Conservation (phyloP, 805 yeast species). For the Wickerhamomyces canadensis region DNA sequence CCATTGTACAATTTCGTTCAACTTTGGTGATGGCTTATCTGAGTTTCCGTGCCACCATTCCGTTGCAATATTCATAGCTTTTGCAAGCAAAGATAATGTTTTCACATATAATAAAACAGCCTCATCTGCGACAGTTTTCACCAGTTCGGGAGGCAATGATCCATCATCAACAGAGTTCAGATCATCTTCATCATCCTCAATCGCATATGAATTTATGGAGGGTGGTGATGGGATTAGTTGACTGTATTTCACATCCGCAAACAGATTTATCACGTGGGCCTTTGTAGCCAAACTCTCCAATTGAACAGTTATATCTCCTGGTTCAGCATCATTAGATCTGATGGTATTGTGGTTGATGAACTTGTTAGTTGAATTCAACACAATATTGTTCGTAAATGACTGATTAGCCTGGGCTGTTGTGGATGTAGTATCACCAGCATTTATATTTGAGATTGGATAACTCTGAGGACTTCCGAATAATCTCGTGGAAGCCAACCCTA, state of each 20-base stretch:
- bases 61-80: conserved; percentile 80
- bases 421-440: neutral
- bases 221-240: conserved; percentile 75
- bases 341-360: conserved; percentile 2
- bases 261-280: conserved; percentile 81
- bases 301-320: conserved; percentile 35
- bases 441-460: neutral
- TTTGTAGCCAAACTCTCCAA: conserved; percentile 80
- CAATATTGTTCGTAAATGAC: conserved; percentile 16
- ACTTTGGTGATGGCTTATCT: conserved; percentile 34
- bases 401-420: conserved; percentile 14
- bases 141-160: conserved; percentile 52
- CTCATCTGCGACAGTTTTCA: conserved; percentile 65
- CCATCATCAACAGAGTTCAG: conserved; percentile 6
- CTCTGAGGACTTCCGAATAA: conserved; percentile 55
- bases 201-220: conserved; percentile 27
- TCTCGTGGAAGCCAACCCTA: conserved; percentile 82
- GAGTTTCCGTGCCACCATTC: conserved; percentile 78
- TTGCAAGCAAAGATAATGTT: conserved; percentile 73
- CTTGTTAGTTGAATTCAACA: conserved; percentile 11
- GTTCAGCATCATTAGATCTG: conserved; percentile 10
- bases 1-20: conserved; percentile 72
- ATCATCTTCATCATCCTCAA: conserved; percentile 33
- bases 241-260: conserved; percentile 85
- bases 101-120: conserved; percentile 83